A percentile compares a stretch with the other conserved stretches of the same genome.
These are phyloP conservation scores for Thielaviopsis cerberus DNA, from an alignment of 2,329 filamentous ascomycete species.

Conservation along the genomic window DNA sequence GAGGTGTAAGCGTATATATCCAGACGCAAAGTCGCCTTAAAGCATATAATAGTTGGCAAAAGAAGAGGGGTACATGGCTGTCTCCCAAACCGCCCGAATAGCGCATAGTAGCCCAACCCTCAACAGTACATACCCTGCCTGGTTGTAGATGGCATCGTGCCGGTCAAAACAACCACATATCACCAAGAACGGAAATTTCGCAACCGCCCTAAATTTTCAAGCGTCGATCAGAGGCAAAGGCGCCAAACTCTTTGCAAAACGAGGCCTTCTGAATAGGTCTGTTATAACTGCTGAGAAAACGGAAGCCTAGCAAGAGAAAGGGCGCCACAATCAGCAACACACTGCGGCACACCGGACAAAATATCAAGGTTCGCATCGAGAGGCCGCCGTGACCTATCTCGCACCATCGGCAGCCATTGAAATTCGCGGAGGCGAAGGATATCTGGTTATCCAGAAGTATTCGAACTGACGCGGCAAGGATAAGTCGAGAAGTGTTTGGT, in stretches of 20 bases:
- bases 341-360: background rate
- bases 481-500: background rate
- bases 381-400: background rate
- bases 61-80: background rate
- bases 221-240: background rate
- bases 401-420: background rate
- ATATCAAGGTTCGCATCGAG: background rate
- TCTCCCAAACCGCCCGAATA: background rate
- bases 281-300: background rate
- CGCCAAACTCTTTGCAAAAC: background rate
- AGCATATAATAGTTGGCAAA: background rate
- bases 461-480: background rate
- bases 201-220: background rate
- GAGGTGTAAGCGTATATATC: background rate
- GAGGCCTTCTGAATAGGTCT: background rate
- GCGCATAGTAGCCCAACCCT: background rate
- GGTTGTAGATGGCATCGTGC: background rate
- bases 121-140: background rate
- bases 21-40: background rate
- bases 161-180: background rate
- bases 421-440: background rate
- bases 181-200: background rate
- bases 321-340: background rate
- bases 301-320: background rate
- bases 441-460: background rate